phyloP scores from a whole-genome alignment of 495 filamentous ascomycete genomes.

The Penicillium robsamsonii region DNA sequence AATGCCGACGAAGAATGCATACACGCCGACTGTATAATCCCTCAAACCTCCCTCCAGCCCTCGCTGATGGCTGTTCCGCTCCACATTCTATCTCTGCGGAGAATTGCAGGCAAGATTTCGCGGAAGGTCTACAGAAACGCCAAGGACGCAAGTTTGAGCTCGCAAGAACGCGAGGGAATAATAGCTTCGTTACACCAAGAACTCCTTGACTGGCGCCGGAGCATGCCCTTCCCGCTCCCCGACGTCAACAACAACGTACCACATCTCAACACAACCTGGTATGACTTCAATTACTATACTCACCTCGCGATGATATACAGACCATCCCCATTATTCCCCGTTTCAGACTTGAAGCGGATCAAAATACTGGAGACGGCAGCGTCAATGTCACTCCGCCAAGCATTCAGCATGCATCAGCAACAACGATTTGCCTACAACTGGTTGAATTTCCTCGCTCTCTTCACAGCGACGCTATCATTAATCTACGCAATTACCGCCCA shows the following conservation, averaged over 20 bases:
- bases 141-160: conserved; percentile 12
- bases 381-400: conserved; percentile 37
- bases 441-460: conserved; percentile 39
- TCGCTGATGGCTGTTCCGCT: conserved; percentile 40
- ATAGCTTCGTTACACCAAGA: conserved; percentile 32
- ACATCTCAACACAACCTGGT: conserved; percentile 41
- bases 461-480: conserved; percentile 36
- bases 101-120: conserved; percentile 37
- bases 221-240: conserved; percentile 42
- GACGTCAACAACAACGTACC: conserved; percentile 36
- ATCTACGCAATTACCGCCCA: conserved; percentile 39
- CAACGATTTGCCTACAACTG: conserved; percentile 41
- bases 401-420: conserved; percentile 35
- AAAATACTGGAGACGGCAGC: conserved; percentile 34
- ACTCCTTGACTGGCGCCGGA: conserved; percentile 39
- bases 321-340: conserved; percentile 35
- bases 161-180: conserved; percentile 24
- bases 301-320: conserved; percentile 40
- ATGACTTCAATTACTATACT: conserved; percentile 42
- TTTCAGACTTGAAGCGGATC: conserved; percentile 26
- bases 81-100: conserved; percentile 36
- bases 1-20: conserved; percentile 37
- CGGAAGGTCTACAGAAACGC: conserved; percentile 26
- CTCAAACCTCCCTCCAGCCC: conserved; percentile 20
- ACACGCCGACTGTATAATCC: conserved; percentile 23